Conservation (phyloP, 495 filamentous ascomycete species). For the Podospora conica region DNA sequence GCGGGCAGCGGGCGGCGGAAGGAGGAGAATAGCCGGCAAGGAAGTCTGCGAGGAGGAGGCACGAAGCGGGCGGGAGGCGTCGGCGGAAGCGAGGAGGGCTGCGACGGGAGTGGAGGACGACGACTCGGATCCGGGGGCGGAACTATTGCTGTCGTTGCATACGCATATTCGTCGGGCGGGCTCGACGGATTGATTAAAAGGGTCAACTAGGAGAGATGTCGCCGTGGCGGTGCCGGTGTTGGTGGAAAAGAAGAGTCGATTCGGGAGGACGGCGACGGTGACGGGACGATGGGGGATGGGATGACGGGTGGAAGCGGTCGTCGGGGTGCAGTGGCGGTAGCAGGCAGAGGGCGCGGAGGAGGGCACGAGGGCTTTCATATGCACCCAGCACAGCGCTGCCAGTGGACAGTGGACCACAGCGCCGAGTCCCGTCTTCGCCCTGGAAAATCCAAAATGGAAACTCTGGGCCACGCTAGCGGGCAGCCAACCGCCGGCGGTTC, state of each 20-base stretch:
- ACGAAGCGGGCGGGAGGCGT: neutral
- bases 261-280: neutral
- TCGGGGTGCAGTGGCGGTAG: neutral
- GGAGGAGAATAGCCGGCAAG: neutral
- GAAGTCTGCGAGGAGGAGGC: neutral
- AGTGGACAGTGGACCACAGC: neutral
- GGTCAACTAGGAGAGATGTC: neutral
- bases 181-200: neutral
- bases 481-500: neutral
- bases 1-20: neutral
- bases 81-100: neutral
- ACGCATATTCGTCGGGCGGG: slow-evolving; percentile 15
- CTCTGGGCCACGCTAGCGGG: neutral
- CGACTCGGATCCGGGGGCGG: slow-evolving; percentile 6
- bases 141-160: slow-evolving; percentile 23
- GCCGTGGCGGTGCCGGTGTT: neutral
- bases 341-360: neutral
- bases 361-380: slow-evolving; percentile 6
- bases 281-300: neutral
- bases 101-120: slow-evolving; percentile 2
- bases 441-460: neutral
- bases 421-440: neutral
- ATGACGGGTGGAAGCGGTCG: neutral
- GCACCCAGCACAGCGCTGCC: neutral
- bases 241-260: neutral